phyloP scores from a whole-genome alignment of 768 basidiomycete genomes.

The Pulveroboletus sp. region DNA sequence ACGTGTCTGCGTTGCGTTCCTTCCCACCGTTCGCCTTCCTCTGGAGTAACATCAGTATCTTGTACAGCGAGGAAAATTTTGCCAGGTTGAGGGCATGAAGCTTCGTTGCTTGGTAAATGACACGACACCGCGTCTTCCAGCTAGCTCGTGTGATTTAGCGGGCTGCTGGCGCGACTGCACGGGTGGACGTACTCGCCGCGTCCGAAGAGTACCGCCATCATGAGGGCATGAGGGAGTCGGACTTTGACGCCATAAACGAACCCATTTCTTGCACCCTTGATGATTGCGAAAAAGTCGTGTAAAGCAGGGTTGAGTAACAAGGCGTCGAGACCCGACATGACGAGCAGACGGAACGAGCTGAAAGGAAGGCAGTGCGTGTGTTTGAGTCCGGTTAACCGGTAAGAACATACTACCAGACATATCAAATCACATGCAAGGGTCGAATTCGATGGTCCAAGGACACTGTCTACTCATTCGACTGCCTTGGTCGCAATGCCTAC shows the following conservation, averaged over 20 bases:
- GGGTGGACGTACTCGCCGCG: slow-evolving; percentile 70
- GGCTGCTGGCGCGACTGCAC: not conserved
- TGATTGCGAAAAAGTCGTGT: slow-evolving; percentile 86
- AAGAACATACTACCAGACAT: not conserved
- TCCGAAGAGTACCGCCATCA: slow-evolving; percentile 94
- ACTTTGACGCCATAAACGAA: slow-evolving; percentile 89
- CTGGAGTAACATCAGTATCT: slow-evolving; percentile 78
- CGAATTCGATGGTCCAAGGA: not conserved
- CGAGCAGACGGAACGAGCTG: not conserved
- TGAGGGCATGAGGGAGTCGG: slow-evolving; percentile 90
- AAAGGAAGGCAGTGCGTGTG: not conserved
- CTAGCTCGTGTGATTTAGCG: slow-evolving; percentile 36
- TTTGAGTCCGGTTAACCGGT: not conserved
- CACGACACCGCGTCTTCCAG: slow-evolving; percentile 59
- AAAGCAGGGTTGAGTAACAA: slow-evolving; percentile 58
- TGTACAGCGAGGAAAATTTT: slow-evolving; percentile 93
- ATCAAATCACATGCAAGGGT: slow-evolving; percentile 28
- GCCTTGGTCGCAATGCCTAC: not conserved
- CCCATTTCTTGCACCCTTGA: slow-evolving; percentile 92
- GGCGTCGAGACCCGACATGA: slow-evolving; percentile 24
- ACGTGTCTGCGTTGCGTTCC: slow-evolving; percentile 75
- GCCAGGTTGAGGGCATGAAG: slow-evolving; percentile 90
- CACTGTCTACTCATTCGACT: not conserved
- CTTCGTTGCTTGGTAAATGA: slow-evolving; percentile 80
- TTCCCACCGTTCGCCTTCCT: slow-evolving; percentile 78